Percentiles rank a stretch among this genome's conserved stretches.
These are phyloP conservation scores for Pichia kluyveri DNA, from an alignment of 805 yeast species.

Conservation along the genomic window DNA sequence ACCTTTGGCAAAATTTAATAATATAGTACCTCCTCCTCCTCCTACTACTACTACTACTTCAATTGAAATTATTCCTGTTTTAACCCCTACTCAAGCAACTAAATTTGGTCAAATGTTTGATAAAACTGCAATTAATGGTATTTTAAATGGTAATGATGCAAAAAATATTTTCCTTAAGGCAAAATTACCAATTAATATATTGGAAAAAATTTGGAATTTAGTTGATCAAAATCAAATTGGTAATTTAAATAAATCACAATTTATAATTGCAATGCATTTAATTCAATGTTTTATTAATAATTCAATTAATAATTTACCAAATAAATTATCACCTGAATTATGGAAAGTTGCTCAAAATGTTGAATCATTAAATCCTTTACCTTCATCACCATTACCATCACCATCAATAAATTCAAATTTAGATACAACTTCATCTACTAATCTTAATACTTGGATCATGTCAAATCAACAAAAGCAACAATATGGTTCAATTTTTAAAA, in stretches of 20 bases:
- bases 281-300: constrained; percentile 70
- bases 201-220: constrained; percentile 84
- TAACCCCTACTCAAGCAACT: constrained; percentile 48
- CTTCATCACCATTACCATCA: constrained; percentile 2
- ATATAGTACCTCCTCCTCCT: constrained; percentile 15
- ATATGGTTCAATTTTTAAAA: constrained; percentile 70
- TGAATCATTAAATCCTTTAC: constrained; percentile 9
- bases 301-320: constrained; percentile 40
- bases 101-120: constrained; percentile 67
- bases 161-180: constrained; percentile 85
- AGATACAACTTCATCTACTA: constrained; percentile 7
- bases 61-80: constrained; percentile 36
- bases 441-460: constrained; percentile 46
- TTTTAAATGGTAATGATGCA: constrained; percentile 69
- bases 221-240: constrained; percentile 77
- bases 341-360: constrained; percentile 24
- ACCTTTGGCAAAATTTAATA: constrained; percentile 55
- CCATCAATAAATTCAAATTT: too few species aligned
- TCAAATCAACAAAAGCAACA: constrained; percentile 63
- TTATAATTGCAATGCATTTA: constrained; percentile 89
- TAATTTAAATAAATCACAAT: constrained; percentile 60
- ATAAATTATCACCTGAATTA: constrained; percentile 24
- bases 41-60: not conserved
- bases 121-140: constrained; percentile 48
- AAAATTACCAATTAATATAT: constrained; percentile 60